Percentiles rank a stretch among this genome's conserved stretches.
phyloP scores from a whole-genome alignment of 2,329 filamentous ascomycete genomes.

The Trichoderma endophyticum region DNA sequence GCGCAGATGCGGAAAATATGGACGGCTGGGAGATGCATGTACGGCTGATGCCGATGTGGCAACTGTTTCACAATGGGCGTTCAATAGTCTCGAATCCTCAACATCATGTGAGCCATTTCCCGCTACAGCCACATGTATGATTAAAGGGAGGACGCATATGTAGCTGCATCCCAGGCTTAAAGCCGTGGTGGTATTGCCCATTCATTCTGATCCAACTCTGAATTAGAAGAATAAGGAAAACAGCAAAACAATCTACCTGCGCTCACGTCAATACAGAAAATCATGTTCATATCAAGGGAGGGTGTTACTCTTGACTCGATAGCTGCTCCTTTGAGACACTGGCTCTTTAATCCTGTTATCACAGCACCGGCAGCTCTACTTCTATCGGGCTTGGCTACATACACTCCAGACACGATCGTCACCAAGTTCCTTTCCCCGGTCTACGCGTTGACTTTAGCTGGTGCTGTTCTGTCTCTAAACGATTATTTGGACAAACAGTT shows the following conservation, averaged over 20 bases:
- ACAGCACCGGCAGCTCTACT: constrained; percentile 21
- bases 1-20: neutral
- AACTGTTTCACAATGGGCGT: neutral
- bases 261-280: neutral
- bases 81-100: neutral
- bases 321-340: constrained; percentile 20
- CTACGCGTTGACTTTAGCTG: constrained; percentile 18
- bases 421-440: neutral
- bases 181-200: neutral
- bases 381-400: constrained; percentile 9
- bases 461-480: constrained; percentile 24
- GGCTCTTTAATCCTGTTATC: constrained; percentile 24
- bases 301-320: constrained; percentile 29
- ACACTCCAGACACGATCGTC: neutral
- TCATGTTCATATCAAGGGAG: constrained; percentile 25
- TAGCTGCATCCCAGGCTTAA: neutral
- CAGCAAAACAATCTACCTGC: neutral
- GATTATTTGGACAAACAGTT: constrained; percentile 25
- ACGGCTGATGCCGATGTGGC: neutral
- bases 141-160: neutral
- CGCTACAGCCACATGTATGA: neutral
- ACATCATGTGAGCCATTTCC: neutral
- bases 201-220: neutral
- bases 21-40: neutral
- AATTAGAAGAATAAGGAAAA: neutral